Base-by-base conservation (phyloP, 2,329 filamentous ascomycete species). In the Aspergillus quadrilineatus region DNA sequence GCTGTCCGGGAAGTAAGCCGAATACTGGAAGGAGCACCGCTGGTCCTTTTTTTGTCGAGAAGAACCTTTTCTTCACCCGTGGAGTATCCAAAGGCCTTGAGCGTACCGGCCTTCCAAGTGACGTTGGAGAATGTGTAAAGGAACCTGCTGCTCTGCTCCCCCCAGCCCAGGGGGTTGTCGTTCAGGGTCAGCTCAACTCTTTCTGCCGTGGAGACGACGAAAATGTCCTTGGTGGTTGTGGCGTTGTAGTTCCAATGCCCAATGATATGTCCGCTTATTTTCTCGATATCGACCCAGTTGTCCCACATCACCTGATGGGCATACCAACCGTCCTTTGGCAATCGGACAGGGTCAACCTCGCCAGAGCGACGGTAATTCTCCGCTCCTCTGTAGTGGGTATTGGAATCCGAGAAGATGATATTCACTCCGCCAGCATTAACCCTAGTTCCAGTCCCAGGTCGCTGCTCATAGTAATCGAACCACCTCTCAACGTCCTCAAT, bases 241-340 rank as follows among this genome's bases (percentile, higher is more conserved):
- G 42, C 43, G 34, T 57, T 57, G 32, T 57, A 57, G 28, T 57
- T 53, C 49, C 55, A 53, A 17, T 57, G 55, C 8, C 55, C 50
- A 22, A 53, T 15, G 28, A 57, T 57, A 49, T 49, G 55, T 4
- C 55, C 54, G 2, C 36, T 6, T 5, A 39, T n/a, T 22, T 36
- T 36, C 28, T 48, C 55, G 7, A 57, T 43, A 44, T 57, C 50
- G 4, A 53, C 55, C 50, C 50, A 53, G 15, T 57, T 53, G 36
- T 57, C 55, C 49, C 55, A 57, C 55, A 52, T 57, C 28, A 57
- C 55, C 39, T 26, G 49, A 29, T 57, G 55, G 9, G 50, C 55
- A 42, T 57, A 48, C 50, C 49, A 51, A 28, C 42, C 34, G 15
- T 56, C 48, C 36, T 56, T 56, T 9, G 48, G 54, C 28, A 51